phyloP scores from a whole-genome alignment of 176 grass and related monocot species.

The Oryza meyeriana region DNA sequence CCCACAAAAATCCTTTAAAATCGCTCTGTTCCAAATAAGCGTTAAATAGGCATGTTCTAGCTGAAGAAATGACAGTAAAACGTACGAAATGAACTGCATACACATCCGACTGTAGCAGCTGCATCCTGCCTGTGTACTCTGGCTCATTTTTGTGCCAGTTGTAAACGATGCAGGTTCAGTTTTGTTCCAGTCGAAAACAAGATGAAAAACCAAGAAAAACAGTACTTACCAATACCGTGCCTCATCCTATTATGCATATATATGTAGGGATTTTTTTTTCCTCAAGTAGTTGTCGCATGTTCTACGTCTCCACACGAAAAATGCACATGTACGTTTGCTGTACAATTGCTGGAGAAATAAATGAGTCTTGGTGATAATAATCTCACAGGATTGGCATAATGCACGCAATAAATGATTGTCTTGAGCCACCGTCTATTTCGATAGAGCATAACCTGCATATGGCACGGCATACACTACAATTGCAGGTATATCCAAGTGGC shows the following conservation, averaged over 20 bases:
- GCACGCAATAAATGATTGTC: slow-evolving; percentile 34
- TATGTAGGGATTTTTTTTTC: neutral
- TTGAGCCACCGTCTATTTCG: slow-evolving; percentile 42
- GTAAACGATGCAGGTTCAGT: neutral
- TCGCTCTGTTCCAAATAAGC: too few species aligned
- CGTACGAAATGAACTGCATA: neutral
- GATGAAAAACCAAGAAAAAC: neutral
- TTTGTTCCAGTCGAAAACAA: neutral
- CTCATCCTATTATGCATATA: neutral
- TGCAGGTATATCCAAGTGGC: neutral
- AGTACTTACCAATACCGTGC: neutral
- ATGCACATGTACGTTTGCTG: neutral
- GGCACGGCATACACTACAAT: neutral
- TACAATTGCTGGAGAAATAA: neutral
- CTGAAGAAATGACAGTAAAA: too few species aligned
- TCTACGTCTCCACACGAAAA: neutral
- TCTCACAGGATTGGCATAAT: slow-evolving; percentile 11
- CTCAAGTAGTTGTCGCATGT: neutral
- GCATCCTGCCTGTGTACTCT: neutral
- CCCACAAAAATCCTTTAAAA: too few species aligned
- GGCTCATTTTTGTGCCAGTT: neutral
- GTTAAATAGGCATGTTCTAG: neutral
- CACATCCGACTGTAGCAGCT: neutral
- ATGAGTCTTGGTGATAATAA: slow-evolving; percentile 2
- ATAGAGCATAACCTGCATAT: neutral